These are phyloP conservation scores for Tricholoma bakamatsutake DNA, from an alignment of 768 basidiomycete species.

Conservation along the genomic window DNA sequence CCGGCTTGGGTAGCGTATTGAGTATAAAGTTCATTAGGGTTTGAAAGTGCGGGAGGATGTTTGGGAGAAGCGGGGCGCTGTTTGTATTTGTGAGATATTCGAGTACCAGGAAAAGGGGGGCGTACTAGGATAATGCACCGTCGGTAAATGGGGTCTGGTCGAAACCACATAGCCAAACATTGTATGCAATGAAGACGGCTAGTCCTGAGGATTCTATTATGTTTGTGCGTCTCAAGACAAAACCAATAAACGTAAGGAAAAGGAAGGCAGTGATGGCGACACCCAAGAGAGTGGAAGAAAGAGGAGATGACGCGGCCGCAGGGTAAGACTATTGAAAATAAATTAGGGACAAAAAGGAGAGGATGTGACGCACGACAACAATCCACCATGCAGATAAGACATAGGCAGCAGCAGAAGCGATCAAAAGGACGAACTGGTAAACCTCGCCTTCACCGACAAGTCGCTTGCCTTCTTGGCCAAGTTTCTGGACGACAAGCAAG, in stretches of 20 bases:
- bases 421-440: conserved; percentile 72
- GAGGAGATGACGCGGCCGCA: conserved; percentile 72
- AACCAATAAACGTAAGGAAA: conserved; percentile 90
- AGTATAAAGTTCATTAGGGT: conserved; percentile 76
- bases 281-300: conserved; percentile 86
- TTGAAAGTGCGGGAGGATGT: conserved; percentile 77
- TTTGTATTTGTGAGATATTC: conserved; percentile 1
- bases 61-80: conserved; percentile 71
- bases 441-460: conserved; percentile 65
- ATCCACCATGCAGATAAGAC: conserved; percentile 86
- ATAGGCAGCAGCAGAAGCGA: conserved; percentile 73
- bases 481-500: conserved; percentile 73
- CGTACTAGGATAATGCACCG: conserved; percentile 73
- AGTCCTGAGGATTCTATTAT: conserved; percentile 89
- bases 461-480: conserved; percentile 72
- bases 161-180: conserved; percentile 85
- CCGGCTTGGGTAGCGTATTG: conserved; percentile 81
- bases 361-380: conserved; percentile 51
- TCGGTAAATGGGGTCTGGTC: conserved; percentile 69
- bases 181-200: conserved; percentile 84
- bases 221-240: conserved; percentile 82
- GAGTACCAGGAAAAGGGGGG: conserved; percentile 9
- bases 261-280: conserved; percentile 83
- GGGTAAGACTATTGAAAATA: conserved; percentile 61
- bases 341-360: neutral